Base-by-base conservation (phyloP, 345 rosid genomes). In the Orychophragmus violaceus region DNA sequence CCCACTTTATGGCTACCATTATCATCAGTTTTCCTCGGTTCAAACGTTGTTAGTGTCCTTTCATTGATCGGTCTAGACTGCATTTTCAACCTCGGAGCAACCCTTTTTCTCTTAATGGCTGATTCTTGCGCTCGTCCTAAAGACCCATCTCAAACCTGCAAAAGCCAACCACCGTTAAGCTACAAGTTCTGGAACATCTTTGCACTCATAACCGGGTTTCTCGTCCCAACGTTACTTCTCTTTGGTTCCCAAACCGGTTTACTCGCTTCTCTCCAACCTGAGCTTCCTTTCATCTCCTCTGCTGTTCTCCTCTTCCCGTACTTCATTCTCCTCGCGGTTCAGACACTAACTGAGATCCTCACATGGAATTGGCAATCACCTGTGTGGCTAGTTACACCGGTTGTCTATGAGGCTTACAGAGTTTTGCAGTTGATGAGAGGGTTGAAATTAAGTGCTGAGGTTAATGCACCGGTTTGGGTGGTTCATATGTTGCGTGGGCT, bases 281-380 rank as follows among this genome's bases (percentile, higher is more conserved):
- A 82, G 66, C 61, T 86, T 64, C 68, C 93, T 36, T 74, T 84
- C 55, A 79, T 89, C 64, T 81, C 95, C 4, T 82, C 74, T n/a
- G 77, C 88, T 6, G 80, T 93, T 61, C 81, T 93, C 6, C 56
- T 89, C 76, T 93, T 85, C 39, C 98, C 98, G 0, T 92, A 89
- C 74, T 64, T 89, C 46, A 80, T 92, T 51, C 97, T 92, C 79
- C 78, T 93, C 11, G 80, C 81, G 5, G 91, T 93, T n/a, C 98
- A 93, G 75, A 53, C 82, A 36, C 71, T 93, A 25, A 89, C 96
- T 0, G 98, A 93, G 83, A 76, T 85, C 71, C 78, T 93, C 73
- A 89, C 90, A 3, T 93, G 97, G 98, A 88, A 84, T 32, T 93
- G 96, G 97, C 81, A 83, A 37, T 93, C 98, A 36, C 95, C 96